These are phyloP conservation scores for Bruguiera parviflora DNA, from an alignment of 345 rosid species.

Conservation along the genomic window DNA sequence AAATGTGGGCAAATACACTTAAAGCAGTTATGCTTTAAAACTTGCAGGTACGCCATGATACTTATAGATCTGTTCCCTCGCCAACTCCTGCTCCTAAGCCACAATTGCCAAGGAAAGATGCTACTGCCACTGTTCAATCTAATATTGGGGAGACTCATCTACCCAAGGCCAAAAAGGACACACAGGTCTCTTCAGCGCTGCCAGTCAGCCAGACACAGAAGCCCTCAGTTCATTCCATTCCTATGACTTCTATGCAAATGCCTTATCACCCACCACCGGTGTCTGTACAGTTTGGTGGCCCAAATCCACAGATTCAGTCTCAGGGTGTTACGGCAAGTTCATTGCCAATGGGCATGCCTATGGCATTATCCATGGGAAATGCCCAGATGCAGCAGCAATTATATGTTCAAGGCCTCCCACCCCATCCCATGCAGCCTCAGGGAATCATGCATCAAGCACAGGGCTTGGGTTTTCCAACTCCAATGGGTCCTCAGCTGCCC, in stretches of 20 bases:
- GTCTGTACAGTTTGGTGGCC: slow-evolving; percentile 69
- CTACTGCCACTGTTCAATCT: slow-evolving; percentile 37
- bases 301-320: slow-evolving; percentile 67
- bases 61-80: slow-evolving; percentile 48
- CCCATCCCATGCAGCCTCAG: slow-evolving; percentile 72
- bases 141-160: slow-evolving; percentile 42
- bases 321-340: slow-evolving; percentile 55
- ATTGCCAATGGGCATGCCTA: slow-evolving; percentile 66
- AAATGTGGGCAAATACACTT: background rate
- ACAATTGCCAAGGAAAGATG: slow-evolving; percentile 51
- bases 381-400: slow-evolving; percentile 66
- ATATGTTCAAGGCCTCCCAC: slow-evolving; percentile 64
- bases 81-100: slow-evolving; percentile 59
- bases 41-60: slow-evolving; percentile 69
- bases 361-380: slow-evolving; percentile 65
- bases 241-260: slow-evolving; percentile 65
- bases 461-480: slow-evolving; percentile 60
- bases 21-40: slow-evolving; percentile 2
- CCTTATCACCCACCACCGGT: slow-evolving; percentile 66
- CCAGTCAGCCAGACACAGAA: slow-evolving; percentile 55
- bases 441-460: slow-evolving; percentile 84
- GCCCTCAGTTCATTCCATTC: slow-evolving; percentile 45
- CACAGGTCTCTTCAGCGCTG: slow-evolving; percentile 42
- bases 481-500: slow-evolving; percentile 59
- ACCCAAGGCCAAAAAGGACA: slow-evolving; percentile 50